phyloP scores from a whole-genome alignment of 228 moss, liverwort and hornwort species.

The Sphagnum magellanicum region DNA sequence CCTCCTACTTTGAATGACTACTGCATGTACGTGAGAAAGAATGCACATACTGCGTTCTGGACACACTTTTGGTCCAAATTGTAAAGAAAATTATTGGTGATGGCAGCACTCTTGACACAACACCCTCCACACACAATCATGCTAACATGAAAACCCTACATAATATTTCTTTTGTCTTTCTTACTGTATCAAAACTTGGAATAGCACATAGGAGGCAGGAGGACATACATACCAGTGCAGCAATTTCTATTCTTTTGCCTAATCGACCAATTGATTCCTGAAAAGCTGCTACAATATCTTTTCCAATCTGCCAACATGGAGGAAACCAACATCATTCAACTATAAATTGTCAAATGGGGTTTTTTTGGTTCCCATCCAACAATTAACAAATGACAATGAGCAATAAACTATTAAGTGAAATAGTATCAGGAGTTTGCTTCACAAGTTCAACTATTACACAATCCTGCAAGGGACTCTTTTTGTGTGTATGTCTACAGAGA shows the following conservation, averaged over 20 bases:
- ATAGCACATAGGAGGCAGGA: not conserved
- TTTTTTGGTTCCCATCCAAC: too few relatives aligned
- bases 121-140: too few relatives aligned
- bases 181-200: not conserved
- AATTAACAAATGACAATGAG: too few relatives aligned
- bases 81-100: not conserved
- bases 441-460: too few relatives aligned
- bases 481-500: too few relatives aligned
- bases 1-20: not conserved
- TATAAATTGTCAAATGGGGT: not conserved
- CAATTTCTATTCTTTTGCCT: slow-evolving; percentile 60
- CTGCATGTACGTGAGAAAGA: too few relatives aligned
- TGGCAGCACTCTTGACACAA: too few relatives aligned
- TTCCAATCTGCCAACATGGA: slow-evolving; percentile 45
- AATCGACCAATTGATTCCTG: slow-evolving; percentile 62
- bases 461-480: too few relatives aligned
- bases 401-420: too few relatives aligned
- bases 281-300: slow-evolving; percentile 68
- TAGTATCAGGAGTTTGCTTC: not conserved
- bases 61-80: not conserved
- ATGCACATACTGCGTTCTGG: not conserved
- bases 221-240: slow-evolving; percentile 44
- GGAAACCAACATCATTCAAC: too few relatives aligned
- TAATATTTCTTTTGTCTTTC: too few relatives aligned
- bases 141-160: not conserved